These are phyloP conservation scores for Nakazawaea holstii DNA, from an alignment of 805 yeast genomes.

Conservation along the genomic window DNA sequence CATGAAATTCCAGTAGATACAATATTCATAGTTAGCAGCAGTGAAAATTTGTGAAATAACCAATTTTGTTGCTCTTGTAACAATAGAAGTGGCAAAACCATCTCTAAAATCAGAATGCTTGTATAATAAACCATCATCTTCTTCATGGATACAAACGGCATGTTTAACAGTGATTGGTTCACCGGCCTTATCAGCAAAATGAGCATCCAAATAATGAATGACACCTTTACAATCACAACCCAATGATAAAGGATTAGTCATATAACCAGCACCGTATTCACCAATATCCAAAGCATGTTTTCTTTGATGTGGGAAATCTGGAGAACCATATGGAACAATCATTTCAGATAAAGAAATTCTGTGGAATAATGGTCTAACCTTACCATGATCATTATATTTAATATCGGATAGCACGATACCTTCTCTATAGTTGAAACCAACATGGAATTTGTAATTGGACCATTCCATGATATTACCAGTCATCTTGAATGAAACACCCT, in stretches of 20 bases:
- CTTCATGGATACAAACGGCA: conserved; percentile 82
- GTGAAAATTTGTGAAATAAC: conserved; percentile 78
- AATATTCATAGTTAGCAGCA: conserved; percentile 83
- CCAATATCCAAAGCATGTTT: conserved; percentile 85
- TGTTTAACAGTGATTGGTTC: conserved; percentile 66
- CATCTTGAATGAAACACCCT: conserved; percentile 75
- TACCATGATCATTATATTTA: conserved; percentile 70
- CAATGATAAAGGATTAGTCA: conserved; percentile 72
- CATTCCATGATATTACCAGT: conserved; percentile 65
- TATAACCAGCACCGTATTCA: conserved; percentile 83
- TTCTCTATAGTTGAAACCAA: conserved; percentile 83
- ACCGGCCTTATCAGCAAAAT: conserved; percentile 62
- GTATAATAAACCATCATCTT: conserved; percentile 74
- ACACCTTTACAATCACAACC: conserved; percentile 88
- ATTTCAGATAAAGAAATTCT: conserved; percentile 73
- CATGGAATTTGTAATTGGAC: conserved; percentile 73
- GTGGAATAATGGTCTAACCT: conserved; percentile 69
- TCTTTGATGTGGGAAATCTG: conserved; percentile 77
- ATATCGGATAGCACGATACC: conserved; percentile 77
- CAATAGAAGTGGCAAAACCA: conserved; percentile 66
- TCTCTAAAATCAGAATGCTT: conserved; percentile 86
- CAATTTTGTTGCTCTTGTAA: conserved; percentile 70
- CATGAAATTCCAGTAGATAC: conserved; percentile 77
- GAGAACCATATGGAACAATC: conserved; percentile 83
- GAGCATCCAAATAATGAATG: conserved; percentile 79